These are phyloP conservation scores for Melampsora abietis-canadensis DNA, from an alignment of 1,284 basidiomycete genomes.

Conservation along the genomic window DNA sequence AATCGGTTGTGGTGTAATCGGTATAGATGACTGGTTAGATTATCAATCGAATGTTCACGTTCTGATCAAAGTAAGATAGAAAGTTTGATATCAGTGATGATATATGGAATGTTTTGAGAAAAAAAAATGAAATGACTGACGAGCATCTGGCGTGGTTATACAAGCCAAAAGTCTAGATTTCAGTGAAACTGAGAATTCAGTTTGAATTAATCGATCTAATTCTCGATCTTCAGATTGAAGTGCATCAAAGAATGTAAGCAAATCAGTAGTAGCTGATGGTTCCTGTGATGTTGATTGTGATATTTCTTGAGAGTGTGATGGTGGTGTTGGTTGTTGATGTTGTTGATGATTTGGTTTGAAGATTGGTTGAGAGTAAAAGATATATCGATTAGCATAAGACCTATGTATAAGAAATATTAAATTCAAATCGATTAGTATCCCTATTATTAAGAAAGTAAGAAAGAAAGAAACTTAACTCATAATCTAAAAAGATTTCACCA, in stretches of 20 bases:
- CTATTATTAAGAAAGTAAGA: no score
- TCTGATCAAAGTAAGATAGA: neutral
- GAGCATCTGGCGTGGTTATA: conserved; percentile 1
- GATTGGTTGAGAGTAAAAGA: conserved; percentile 34
- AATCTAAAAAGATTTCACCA: conserved; percentile 37
- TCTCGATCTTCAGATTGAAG: neutral
- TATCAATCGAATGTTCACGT: conserved; percentile 13
- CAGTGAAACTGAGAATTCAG: conserved; percentile 16
- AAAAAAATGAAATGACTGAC: conserved; percentile 13
- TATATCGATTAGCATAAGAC: conserved; percentile 31
- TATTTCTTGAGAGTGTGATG: no score
- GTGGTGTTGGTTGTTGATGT: neutral
- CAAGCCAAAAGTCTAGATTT: neutral
- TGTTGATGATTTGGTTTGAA: conserved; percentile 3
- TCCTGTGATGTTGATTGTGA: neutral
- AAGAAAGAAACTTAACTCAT: conserved; percentile 27
- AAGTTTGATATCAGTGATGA: neutral
- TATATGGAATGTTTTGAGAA: no score
- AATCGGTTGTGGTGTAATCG: conserved; percentile 28
- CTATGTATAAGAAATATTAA: neutral
- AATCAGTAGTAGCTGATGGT: neutral
- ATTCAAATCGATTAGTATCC: no score
- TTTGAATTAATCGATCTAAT: conserved; percentile 16
- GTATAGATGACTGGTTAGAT: conserved; percentile 17
- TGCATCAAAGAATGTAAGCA: no score